These are phyloP conservation scores for Amaranthus cruentus DNA, from an alignment of 148 eudicot genomes.

Conservation along the genomic window DNA sequence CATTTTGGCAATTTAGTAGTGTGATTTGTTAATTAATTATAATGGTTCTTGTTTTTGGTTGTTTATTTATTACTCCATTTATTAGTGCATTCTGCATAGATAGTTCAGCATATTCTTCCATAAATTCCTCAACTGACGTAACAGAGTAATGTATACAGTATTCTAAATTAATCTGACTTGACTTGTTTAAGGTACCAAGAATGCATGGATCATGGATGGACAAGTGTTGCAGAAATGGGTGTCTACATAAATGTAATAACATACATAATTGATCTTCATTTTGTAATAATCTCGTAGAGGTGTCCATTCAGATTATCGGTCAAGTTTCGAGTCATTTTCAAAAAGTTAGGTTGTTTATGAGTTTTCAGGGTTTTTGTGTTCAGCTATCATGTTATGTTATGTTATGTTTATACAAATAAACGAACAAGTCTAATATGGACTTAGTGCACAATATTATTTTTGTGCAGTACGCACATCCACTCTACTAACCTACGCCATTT, in stretches of 20 bases:
- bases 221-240: background rate
- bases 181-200: conserved; percentile 9
- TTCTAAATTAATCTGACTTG: background rate
- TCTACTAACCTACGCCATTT: no score
- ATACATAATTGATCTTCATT: background rate
- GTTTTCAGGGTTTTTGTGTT: no score
- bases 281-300: background rate
- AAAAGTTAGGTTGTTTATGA: no score
- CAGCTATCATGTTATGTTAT: no score
- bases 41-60: background rate
- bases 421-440: no score
- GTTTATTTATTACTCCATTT: background rate
- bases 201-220: background rate
- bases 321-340: no score
- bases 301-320: no score
- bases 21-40: background rate
- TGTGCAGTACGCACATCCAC: no score
- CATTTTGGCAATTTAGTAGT: background rate
- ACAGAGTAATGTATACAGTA: background rate
- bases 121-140: conserved; percentile 2
- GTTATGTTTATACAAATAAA: no score
- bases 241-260: background rate
- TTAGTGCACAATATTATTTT: no score
- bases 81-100: background rate
- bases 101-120: conserved; percentile 7